Conservation (phyloP, 306 rosid genomes). For the Quercus rubra region DNA sequence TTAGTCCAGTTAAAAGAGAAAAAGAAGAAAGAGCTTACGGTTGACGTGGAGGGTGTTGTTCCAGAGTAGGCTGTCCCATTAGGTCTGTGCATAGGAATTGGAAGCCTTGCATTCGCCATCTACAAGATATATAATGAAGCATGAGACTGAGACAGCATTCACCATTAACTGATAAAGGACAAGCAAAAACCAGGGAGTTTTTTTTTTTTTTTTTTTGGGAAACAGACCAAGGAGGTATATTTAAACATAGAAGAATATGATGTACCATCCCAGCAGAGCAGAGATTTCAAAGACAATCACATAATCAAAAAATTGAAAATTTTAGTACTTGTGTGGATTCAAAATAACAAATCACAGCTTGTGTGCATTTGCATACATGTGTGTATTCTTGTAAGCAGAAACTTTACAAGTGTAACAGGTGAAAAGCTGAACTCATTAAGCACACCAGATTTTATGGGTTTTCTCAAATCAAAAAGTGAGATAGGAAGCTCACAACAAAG, state of each 20-base stretch:
- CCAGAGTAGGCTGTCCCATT: conserved; percentile 65
- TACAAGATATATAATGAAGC: conserved; percentile 16
- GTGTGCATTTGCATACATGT: not conserved
- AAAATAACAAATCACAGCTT: not conserved
- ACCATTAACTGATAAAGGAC: not conserved
- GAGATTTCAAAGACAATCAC: not conserved
- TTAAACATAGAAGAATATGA: not conserved
- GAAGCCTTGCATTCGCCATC: conserved; percentile 72
- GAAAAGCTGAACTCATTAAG: not conserved
- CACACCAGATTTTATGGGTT: not conserved
- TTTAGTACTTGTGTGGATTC: not conserved
- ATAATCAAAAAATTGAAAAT: not conserved
- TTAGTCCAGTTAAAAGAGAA: not conserved
- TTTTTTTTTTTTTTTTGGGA: too few species aligned
- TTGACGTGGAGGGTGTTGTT: conserved; percentile 62
- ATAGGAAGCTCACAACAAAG: not conserved
- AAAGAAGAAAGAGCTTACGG: conserved; percentile 48
- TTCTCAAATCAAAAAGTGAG: not conserved
- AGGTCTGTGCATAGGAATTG: conserved; percentile 75
- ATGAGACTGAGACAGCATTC: not conserved
- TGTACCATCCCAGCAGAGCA: not conserved
- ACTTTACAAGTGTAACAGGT: not conserved
- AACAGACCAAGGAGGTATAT: not conserved
- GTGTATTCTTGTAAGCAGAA: not conserved
- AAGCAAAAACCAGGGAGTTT: not conserved